Base-by-base conservation (phyloP, 257 asterid species). In the Jacaranda mimosifolia region DNA sequence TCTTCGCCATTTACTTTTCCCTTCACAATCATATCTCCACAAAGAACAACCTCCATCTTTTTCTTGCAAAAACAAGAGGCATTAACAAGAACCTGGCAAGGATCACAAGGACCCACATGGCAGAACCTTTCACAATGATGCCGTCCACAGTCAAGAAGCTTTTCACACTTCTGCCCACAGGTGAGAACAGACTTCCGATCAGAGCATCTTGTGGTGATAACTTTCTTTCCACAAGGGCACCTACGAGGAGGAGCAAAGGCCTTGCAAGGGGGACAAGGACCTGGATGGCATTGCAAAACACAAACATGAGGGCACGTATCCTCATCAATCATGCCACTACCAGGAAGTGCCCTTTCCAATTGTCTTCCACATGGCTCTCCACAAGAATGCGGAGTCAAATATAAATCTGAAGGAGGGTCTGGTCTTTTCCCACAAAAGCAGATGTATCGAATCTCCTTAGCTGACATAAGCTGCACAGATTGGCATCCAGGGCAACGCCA, bases 401-500 rank as follows among this genome's bases (percentile, higher is more conserved):
- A 96, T 81, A 90, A 87, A 85, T 96, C 99, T 32, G 97, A 82
- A 56, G 97, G 92, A 10, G 98, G 99, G 49, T 96, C 98, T 0
- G 79, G 92, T 83, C 97, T 91, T 85, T 89, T 93, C 73, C 95
- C 92, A 73, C 99, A 96, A 74, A 93, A 93, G 86, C 99, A 96
- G 71, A 84, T 74, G 70, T 96, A 96, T 5, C 85, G 89, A 73
- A 96, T 93, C 77, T 93, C 97, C 91, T 83, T 91, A 7, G 91
- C 89, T 35, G 97, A 90, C 70, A 80, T 88, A 68, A 96, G 96
- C 87, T 91, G 99, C 82, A 96, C 99, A 0, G 90, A 86, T 77
- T 96, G 99, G 73, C 99, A 96, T 43, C 99, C 99, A 7, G 99
- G 99, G 88, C 99, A 96, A 66, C 99, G 94, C 98, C 98, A 96